phyloP scores from a whole-genome alignment of 2,329 filamentous ascomycete genomes.

The Exserohilum rostratum region DNA sequence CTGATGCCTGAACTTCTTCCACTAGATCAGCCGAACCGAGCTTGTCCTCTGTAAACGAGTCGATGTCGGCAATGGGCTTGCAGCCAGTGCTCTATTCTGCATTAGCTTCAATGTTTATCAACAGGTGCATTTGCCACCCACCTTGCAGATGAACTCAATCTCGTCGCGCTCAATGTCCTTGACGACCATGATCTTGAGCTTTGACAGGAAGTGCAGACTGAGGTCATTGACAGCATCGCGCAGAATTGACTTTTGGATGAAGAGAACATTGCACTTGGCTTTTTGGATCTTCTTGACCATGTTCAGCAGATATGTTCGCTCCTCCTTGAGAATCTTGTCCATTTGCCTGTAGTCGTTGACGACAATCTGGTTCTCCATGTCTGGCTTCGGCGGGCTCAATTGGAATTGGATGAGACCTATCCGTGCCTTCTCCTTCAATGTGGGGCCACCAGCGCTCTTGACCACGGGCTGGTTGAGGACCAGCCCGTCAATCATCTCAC shows the following conservation, averaged over 20 bases:
- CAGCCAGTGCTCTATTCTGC: slow-evolving; percentile 77
- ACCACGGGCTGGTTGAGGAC: slow-evolving; percentile 91
- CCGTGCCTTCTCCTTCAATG: slow-evolving; percentile 93
- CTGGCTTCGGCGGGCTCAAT: slow-evolving; percentile 95
- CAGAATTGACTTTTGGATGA: slow-evolving; percentile 98
- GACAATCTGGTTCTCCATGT: slow-evolving; percentile 99
- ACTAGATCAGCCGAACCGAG: slow-evolving; percentile 91
- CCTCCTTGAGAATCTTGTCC: slow-evolving; percentile 99
- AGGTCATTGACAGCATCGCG: slow-evolving; percentile 97
- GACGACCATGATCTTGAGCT: slow-evolving; percentile 91
- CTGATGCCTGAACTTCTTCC: slow-evolving; percentile 86
- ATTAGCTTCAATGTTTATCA: slow-evolving; percentile 20
- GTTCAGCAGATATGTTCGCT: slow-evolving; percentile 96
- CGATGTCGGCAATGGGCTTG: slow-evolving; percentile 98
- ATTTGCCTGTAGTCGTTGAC: slow-evolving; percentile 99
- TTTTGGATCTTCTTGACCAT: slow-evolving; percentile 99
- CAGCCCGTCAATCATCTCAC: slow-evolving; percentile 92
- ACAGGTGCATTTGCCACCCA: slow-evolving; percentile 10
- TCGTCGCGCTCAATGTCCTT: slow-evolving; percentile 99
- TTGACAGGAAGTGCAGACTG: slow-evolving; percentile 94
- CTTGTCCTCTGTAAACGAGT: slow-evolving; percentile 99
- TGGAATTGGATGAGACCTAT: slow-evolving; percentile 99
- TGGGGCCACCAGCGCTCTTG: slow-evolving; percentile 89
- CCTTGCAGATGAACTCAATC: slow-evolving; percentile 98
- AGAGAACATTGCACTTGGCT: slow-evolving; percentile 97